Conservation (phyloP, 2,329 filamentous ascomycete genomes). For the Fusarium chaquense region DNA sequence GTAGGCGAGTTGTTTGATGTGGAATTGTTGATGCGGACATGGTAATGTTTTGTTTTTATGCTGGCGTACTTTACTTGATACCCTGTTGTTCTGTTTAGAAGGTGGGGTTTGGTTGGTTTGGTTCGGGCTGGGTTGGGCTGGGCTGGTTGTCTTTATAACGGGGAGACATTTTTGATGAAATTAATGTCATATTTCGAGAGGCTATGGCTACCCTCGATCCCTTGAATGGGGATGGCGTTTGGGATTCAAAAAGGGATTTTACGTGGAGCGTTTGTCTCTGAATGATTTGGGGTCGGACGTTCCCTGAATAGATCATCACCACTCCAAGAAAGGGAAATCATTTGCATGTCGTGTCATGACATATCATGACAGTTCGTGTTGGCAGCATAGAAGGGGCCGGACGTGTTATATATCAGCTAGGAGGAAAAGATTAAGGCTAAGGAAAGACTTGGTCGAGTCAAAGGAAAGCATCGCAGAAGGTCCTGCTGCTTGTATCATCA, state of each 20-base stretch:
- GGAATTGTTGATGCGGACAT: slow-evolving; percentile 21
- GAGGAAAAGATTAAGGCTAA: slow-evolving; percentile 19
- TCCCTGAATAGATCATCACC: slow-evolving; percentile 62
- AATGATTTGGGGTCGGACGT: slow-evolving; percentile 44
- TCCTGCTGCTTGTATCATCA: slow-evolving; percentile 52
- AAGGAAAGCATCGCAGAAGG: slow-evolving; percentile 43
- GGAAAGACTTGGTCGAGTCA: slow-evolving; percentile 25
- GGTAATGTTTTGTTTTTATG: slow-evolving; percentile 44
- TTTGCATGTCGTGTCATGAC: slow-evolving; percentile 37
- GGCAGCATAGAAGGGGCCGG: slow-evolving; percentile 47
- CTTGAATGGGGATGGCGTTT: slow-evolving; percentile 48
- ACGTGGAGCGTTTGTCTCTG: slow-evolving; percentile 42
- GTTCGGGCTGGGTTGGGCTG: not conserved
- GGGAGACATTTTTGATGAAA: slow-evolving; percentile 37
- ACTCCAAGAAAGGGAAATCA: slow-evolving; percentile 56
- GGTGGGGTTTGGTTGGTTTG: slow-evolving; percentile 10
- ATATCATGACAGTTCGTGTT: slow-evolving; percentile 23
- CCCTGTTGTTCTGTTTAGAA: slow-evolving; percentile 47
- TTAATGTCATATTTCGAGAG: slow-evolving; percentile 38
- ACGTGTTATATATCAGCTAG: slow-evolving; percentile 20
- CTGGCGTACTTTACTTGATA: slow-evolving; percentile 50
- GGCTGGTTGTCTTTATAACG: slow-evolving; percentile 36
- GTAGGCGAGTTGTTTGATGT: slow-evolving; percentile 29
- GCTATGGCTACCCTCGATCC: slow-evolving; percentile 33
- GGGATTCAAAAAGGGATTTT: slow-evolving; percentile 43